phyloP scores from a whole-genome alignment of 805 yeast species.

The Candida sphagnicola region DNA sequence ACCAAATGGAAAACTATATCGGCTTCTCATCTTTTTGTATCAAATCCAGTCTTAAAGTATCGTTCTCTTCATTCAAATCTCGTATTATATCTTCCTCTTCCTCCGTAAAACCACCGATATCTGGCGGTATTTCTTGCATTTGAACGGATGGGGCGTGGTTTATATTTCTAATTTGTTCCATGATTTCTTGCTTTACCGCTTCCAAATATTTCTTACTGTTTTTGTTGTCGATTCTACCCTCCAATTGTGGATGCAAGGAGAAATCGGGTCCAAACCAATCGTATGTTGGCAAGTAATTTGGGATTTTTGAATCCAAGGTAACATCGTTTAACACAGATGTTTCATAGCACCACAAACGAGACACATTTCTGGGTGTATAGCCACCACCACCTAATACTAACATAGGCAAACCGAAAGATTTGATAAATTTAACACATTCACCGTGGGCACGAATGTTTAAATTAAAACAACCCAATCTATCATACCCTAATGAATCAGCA shows the following conservation, averaged over 20 bases:
- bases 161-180: conserved; percentile 76
- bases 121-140: conserved; percentile 87
- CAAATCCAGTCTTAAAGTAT: conserved; percentile 10
- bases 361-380: conserved; percentile 92
- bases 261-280: conserved; percentile 89
- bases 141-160: conserved; percentile 94
- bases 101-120: conserved; percentile 38
- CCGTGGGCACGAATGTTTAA: conserved; percentile 91
- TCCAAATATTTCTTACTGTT: conserved; percentile 82
- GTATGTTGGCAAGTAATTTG: conserved; percentile 70
- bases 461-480: conserved; percentile 91
- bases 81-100: conserved; percentile 37
- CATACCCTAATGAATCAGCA: conserved; percentile 92
- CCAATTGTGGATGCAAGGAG: conserved; percentile 71
- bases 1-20: too few species aligned
- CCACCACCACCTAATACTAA: conserved; percentile 97
- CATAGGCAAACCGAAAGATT: conserved; percentile 86
- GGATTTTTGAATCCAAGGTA: conserved; percentile 44
- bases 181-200: conserved; percentile 64
- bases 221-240: conserved; percentile 70
- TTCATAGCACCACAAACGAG: conserved; percentile 94
- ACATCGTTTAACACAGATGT: conserved; percentile 74
- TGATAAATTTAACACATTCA: conserved; percentile 86
- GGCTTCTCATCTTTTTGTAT: conserved; percentile 24
- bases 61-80: conserved; percentile 34